Evolutionary conservation across 805 yeast genomes (phyloP), one percentile per base, ranked within the genome.

Genomic region (Ogataea paradorogensis): DNA sequence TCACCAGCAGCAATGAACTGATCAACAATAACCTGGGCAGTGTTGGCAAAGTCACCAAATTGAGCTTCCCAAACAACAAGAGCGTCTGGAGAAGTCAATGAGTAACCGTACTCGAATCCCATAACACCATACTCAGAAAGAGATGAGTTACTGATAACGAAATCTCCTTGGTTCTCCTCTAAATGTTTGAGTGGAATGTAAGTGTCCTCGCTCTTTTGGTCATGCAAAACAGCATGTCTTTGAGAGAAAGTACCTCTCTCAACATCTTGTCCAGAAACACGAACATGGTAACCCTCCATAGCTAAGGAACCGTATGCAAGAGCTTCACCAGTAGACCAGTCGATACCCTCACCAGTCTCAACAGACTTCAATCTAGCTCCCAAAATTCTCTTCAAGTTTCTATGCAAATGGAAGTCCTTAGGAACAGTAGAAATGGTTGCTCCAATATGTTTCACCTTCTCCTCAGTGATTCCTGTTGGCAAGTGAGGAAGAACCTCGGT

Each of bases 201-300:
- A 21, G 86, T 80, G 33, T 70, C 69, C 68, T 90, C 97, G 34
- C 85, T 81, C 40, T 79, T 72, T 73, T 93, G 99, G 68, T 93
- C 99, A 66, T 93, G 99, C 65, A 93, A 74, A 33, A 93, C 97
- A 43, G 98, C 91, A 63, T 93, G 99, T 73, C 99, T 91, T 74
- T 93, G 99, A 40, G 99, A 93, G 78, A 93, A 91, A 28, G 99
- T 93, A 75, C 99, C 99, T 80, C 99, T 89, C 78, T 93, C 99
- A 52, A 93, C 98, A 78, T 93, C 99, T 75, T 93, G 98, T 65
- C 99, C 99, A 33, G 96, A 86, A 36, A 93, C 84, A 75, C 99
- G 86, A 45, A 93, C 95, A 58, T 91, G 95, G 71, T 83, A 84
- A 50, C 99, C 99, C 70, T 93, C 99, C 59, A 81, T 64, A 39